Evolutionary conservation across 495 filamentous ascomycete species (phyloP), one percentile per base, ranked within the genome.

Genomic region (Rostrohypoxylon terebratum): DNA sequence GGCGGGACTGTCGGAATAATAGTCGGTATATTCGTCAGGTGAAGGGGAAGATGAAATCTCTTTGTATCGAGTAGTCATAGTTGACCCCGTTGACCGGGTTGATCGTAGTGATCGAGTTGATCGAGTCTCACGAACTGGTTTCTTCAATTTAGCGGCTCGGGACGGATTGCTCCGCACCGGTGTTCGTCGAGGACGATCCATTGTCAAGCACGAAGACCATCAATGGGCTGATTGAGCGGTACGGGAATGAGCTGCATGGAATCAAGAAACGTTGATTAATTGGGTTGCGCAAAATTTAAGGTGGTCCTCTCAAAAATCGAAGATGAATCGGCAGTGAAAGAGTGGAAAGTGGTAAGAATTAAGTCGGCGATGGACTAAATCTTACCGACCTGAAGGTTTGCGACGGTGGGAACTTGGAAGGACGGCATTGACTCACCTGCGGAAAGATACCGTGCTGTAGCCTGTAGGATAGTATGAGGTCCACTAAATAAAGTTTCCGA

Each of bases 71-170:
- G 69, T 67, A 2, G 69, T 67, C 1, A 66, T 66, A 4, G 63
- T 71, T 21, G 76, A 68, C 36, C 71, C 55, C 5, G 74, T 78
- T 33, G 50, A 25, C 28, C 38, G 38, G 9, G 47, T 51, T 51
- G 21, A 8, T 51, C 21, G 47, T 4, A 18, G 23, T 51, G 8
- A 1, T 51, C 21, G 47, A 0, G 45, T 28, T 7, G 47, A 21
- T 13, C 21, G 13, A 14, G 48, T 31, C 48, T 53, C 59, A 9
- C 72, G 69, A 20, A 31, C 36, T 1, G 76, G 74, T 50, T 10
- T n/a, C 66, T 69, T 75, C 31, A 75, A 50, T 53, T 77, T 78
- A 10, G 76, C 74, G 34, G 34, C 74, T 36, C 74, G 74, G 28
- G 69, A 62, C 33, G 74, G 76, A 63, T 71, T 69, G 40, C 55